Evolutionary conservation across 2,329 filamentous ascomycete species (phyloP).

Genomic region (Aspergillus ustus): DNA sequence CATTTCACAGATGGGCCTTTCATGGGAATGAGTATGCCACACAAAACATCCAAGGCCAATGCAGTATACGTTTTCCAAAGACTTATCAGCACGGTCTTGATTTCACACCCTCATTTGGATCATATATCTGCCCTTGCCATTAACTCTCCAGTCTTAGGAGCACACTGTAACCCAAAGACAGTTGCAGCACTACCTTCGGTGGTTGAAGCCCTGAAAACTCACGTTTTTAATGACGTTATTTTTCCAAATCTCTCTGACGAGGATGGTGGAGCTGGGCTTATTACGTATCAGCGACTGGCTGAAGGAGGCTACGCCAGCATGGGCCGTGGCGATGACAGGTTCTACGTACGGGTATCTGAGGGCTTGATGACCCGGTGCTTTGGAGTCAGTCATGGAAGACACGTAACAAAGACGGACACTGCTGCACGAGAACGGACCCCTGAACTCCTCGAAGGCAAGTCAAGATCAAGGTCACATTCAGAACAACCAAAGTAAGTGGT

Average conservation of each 20-base stretch:
- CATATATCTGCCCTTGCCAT: slow-evolving; percentile 90
- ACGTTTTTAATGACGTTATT: slow-evolving; percentile 97
- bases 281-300: slow-evolving; percentile 85
- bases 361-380: slow-evolving; percentile 87
- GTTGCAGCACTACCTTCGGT: slow-evolving; percentile 85
- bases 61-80: slow-evolving; percentile 78
- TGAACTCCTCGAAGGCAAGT: background rate
- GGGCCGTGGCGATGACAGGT: slow-evolving; percentile 76
- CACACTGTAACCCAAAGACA: slow-evolving; percentile 76
- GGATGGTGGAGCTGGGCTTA: slow-evolving; percentile 87
- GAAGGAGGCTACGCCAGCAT: slow-evolving; percentile 87
- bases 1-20: slow-evolving; percentile 69
- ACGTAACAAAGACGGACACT: slow-evolving; percentile 64
- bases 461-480: background rate
- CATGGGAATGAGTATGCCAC: slow-evolving; percentile 72
- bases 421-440: slow-evolving; percentile 43
- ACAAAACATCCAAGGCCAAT: slow-evolving; percentile 72
- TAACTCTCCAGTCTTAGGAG: slow-evolving; percentile 86
- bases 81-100: slow-evolving; percentile 84
- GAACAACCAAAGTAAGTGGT: too few species aligned
- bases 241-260: slow-evolving; percentile 98
- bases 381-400: slow-evolving; percentile 87
- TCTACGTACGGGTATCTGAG: slow-evolving; percentile 87
- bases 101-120: slow-evolving; percentile 97
- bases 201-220: slow-evolving; percentile 87